Evolutionary conservation across 139 green algal species (phyloP), one percentile per base, ranked within the genome.

Genomic region (Volvox reticuliferus): DNA sequence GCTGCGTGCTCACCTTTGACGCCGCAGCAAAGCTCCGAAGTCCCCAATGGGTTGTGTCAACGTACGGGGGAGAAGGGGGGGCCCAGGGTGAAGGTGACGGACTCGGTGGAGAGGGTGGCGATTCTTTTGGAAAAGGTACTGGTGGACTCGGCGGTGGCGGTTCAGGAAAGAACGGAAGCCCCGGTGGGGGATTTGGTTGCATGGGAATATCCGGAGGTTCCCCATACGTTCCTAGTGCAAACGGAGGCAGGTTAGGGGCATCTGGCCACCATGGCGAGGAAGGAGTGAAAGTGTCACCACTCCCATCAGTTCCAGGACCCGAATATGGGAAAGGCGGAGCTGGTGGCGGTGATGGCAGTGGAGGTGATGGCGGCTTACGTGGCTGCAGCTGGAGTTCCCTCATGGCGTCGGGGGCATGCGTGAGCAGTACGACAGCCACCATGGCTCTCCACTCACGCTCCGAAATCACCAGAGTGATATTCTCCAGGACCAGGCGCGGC

Each of bases 381-480:
- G 26, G 68, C 2, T 19, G 32, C 71, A 37, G 71, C 71, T 79
- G 71, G 6, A 30, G 14, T 32, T 79, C 71, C 26, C 14, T 30
- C 71, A 79, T n/a, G 19, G 71, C 71, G 28, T 79, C 28, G 50
- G 76, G 76, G 20, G 36, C 37, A 35, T 86, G 80, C 80, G n/a
- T 1, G 28, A 50, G 26, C 55, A 86, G 80, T 32, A 86, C 16
- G 28, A 32, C 28, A 3, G 80, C 80, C 55, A 55, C 80, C 80
- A 86, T 30, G 21, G 80, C 80, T 19, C 80, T 55, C 80, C 80
- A 86, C n/a, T 86, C 80, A 3, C 22, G 50, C 55, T 86, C 80
- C 16, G n/a, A 50, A 73, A 73, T 12, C 80, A 86, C 80, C 55
- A 86, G 80, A 19, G 80, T 86, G n/a, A 86, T 28, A 30, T 86